Evolutionary conservation across 176 grass and related monocot species (phyloP), one percentile per base, ranked within the genome.

Genomic region (Echinochloa phyllopogon): DNA sequence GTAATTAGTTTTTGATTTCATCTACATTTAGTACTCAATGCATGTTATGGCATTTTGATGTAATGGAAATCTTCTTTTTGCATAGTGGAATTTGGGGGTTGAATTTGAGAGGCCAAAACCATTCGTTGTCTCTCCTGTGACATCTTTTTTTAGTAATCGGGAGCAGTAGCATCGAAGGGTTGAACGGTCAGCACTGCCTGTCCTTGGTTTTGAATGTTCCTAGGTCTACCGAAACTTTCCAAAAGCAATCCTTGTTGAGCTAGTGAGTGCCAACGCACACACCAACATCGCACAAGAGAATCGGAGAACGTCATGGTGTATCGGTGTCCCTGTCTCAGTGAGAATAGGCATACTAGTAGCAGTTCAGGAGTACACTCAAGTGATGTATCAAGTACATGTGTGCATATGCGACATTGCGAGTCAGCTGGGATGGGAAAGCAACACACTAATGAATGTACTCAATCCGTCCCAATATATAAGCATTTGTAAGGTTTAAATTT

Each of bases 161-260:
- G 13, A 7, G 85, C 80, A 71, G 21, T 81, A 29, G 41, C 8
- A 63, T 51, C 24, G 16, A 1, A 76, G 82, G 39, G 78, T 90
- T 86, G 84, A 90, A 78, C 44, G 88, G 88, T 86, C 88, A 90
- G 84, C 84, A 71, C 67, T 41, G 59, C 53, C 52, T 47, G 62
- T 4, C 21, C 27, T 5, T 25, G 12, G 60, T 66, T 90, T 77
- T 86, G 73, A 86, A 83, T 69, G 27, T 86, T 86, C 66, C 29
- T n/a, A 81, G n/a, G 51, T 85, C 49, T 64, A 67, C 65, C 42
- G 3, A 73, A 73, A 74, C 48, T 90, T 90, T 86, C 73, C 20
- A 60, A 86, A 90, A 86, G 79, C 65, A 40, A 29, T 65, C 66
- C 51, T 36, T 75, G 39, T 49, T 51, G 33, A 52, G 45, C 1